Evolutionary conservation across 2,329 filamentous ascomycete genomes (phyloP), one percentile per base, ranked within the genome.

Genomic region (Ciborinia camelliae): DNA sequence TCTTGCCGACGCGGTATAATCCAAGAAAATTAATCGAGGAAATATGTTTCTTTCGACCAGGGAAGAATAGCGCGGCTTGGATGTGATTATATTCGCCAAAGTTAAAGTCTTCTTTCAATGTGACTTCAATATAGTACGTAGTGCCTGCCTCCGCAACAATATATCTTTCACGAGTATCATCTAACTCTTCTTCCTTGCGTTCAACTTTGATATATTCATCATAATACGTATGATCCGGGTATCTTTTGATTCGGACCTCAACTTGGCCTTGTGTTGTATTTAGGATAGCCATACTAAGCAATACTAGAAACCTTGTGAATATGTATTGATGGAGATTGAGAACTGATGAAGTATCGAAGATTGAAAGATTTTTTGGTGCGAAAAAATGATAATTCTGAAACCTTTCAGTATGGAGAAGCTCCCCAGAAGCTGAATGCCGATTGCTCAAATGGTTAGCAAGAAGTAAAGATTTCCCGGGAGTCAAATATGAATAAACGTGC

Each of bases 171-270:
- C 48, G 45, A 12, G 45, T 14, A 0, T 4, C 3, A 12, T 30
- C 23, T 28, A 3, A 48, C 35, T 60, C 18, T 0, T 18, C 35
- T 35, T 62, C 28, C 12, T 58, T 57, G 4, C 15, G 9, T 2
- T 59, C 51, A 15, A 59, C 23, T 32, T 64, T 65, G 41, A 68
- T 32, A 35, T 62, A 48, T 23, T 67, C 67, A 4, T 67, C 50
- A 15, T 58, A 62, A 37, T 53, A 66, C 4, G 55, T 66, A 1
- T 32, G 12, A 2, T 58, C 48, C 7, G 63, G 35, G 28, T 53
- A 3, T 32, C 66, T 45, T 23, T 53, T 60, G 8, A 67, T 48
- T 18, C 54, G 28, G 0, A 66, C 54, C 15, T 64, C 54, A 15
- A 61, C 14, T 5, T 54, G 7, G 9, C 63, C 39, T 8, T 9